Evolutionary conservation across 1,284 basidiomycete genomes (phyloP), one percentile per base, ranked within the genome.

Genomic region (Papiliotrema flavescens): DNA sequence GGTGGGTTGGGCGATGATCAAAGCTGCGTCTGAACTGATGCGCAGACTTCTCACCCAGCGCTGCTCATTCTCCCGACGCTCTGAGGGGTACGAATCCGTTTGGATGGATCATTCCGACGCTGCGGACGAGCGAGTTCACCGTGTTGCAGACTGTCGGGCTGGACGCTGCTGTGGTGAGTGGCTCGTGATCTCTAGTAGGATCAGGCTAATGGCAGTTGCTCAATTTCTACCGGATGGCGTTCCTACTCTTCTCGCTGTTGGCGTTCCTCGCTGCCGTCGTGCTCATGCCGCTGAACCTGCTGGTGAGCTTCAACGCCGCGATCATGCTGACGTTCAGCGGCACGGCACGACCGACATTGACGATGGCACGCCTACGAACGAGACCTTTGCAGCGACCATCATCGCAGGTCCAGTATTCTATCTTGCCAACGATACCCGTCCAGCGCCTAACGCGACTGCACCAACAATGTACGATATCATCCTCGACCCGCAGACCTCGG

Each of bases 131-230:
- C 42, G 95, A 98, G 70, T 91, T 89, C 65, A 89, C 90, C 2
- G 86, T 98, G n/a, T 80, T 98, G 0, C 94, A 98, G 71, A 94
- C 95, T 40, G 94, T 98, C 13, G 95, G 95, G 0, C 78, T 98
- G 47, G 95, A 98, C 76, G 95, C 93, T 39, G 92, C 92, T 5
- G 92, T 98, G 64, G 90, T 86, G 62, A 59, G 81, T 76, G 73
- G 35, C 49, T 67, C 61, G n/a, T 20, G 36, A 32, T 37, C 14
- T 11, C n/a, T 15, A n/a, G 35, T n/a, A 36, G 32, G 35, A 20
- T 15, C 19, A 3, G 34, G 15, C 23, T 44, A 32, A 42, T 40
- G 11, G 2, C 37, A 94, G 90, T 81, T 98, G 3, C 83, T 98
- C 36, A 90, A 86, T 64, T 98, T 98, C 78, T 88, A 93, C 81